These are phyloP conservation scores for Clathrospora elynae DNA, from an alignment of 2,329 filamentous ascomycete species.

Conservation along the genomic window DNA sequence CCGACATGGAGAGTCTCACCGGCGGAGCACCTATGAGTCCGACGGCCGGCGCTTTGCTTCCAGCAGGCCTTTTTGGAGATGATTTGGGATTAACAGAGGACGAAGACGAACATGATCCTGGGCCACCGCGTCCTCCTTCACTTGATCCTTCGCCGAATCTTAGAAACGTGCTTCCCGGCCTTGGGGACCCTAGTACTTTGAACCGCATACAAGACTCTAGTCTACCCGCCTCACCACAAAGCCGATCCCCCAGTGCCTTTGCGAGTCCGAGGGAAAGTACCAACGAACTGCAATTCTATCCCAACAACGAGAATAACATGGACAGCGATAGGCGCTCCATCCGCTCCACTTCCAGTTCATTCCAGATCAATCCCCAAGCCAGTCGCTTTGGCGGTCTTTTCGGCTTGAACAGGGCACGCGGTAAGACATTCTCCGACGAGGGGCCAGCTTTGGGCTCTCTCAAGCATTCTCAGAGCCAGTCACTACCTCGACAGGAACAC, in stretches of 20 bases:
- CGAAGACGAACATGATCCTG: constrained; percentile 41
- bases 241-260: constrained; percentile 53
- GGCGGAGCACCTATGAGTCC: constrained; percentile 75
- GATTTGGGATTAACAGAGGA: constrained; percentile 60
- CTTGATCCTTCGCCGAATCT: constrained; percentile 40
- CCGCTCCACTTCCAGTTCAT: constrained; percentile 56
- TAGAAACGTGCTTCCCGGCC: constrained; percentile 46
- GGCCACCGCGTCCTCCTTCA: constrained; percentile 29
- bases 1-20: constrained; percentile 65
- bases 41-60: constrained; percentile 73
- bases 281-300: constrained; percentile 50
- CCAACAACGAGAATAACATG: constrained; percentile 48
- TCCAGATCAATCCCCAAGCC: constrained; percentile 53
- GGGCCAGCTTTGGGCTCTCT: constrained; percentile 71
- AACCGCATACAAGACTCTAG: constrained; percentile 46
- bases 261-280: constrained; percentile 55
- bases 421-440: constrained; percentile 65
- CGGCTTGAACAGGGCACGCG: constrained; percentile 62
- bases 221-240: constrained; percentile 51
- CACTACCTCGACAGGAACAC: constrained; percentile 67
- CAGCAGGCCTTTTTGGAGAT: constrained; percentile 68
- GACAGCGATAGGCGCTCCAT: constrained; percentile 56
- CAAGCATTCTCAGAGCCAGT: constrained; percentile 75
- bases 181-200: constrained; percentile 49
- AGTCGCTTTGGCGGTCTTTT: constrained; percentile 65